Base-by-base conservation (phyloP, 164 flowering plant species). In the Chloranthus sessilifolius region DNA sequence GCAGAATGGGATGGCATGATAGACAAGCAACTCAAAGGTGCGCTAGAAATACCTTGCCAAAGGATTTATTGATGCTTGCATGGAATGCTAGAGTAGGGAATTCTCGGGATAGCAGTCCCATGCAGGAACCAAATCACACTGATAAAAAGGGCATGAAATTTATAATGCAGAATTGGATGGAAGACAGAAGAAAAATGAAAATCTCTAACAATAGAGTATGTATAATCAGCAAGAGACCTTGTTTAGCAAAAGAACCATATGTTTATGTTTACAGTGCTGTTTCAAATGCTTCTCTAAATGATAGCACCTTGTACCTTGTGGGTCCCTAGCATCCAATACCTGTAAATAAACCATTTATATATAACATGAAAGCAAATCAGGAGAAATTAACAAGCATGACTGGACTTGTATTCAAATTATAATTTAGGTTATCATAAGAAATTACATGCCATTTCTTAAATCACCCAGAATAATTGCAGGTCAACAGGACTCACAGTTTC, bases 281-380 rank as follows among this genome's bases (percentile, higher is more conserved):
- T 80, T 89, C 75, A 94, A 63, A 68, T 87, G 92, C 73, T 61
- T 87, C 68, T 94, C 99, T 44, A 94, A 55, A 64, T 94, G 97
- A 75, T 68, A 70, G 69, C 99, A 94, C 50, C 99, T 70, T 48
- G 97, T 94, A 50, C 99, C 99, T 59, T 78, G 85, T 15, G 99
- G 99, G 34, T 94, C 97, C 62, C 99, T 79, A 36, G 99, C 99
- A 87, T 94, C 99, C 70, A 89, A 59, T 43, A 89, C 98, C 96
- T 90, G 75, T 9, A 37, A 47, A 3, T 5, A 16, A 43, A n/a
- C 24, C 7, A 43, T 7, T 7, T n/a, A n/a, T n/a, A n/a, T n/a
- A n/a, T n/a, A n/a, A n/a, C n/a, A n/a, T n/a, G n/a, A n/a, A n/a
- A n/a, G n/a, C n/a, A n/a, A n/a, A n/a, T n/a, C n/a, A n/a, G n/a